phyloP scores from a whole-genome alignment of 371 early-diverging fungal species.

The Umbelopsis sp. region DNA sequence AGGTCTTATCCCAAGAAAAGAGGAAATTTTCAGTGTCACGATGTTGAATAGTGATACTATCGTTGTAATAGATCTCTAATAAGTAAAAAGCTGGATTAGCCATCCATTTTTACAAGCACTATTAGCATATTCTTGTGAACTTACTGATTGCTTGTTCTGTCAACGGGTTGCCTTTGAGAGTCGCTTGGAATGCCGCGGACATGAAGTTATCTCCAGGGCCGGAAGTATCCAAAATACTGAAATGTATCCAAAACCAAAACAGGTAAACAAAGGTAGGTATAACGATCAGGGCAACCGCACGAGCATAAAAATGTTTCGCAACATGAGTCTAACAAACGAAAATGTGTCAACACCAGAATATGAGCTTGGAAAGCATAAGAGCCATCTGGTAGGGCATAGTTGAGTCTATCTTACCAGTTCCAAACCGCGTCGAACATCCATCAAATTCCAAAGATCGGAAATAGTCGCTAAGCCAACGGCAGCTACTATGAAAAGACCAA shows the following conservation, averaged over 20 bases:
- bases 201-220: constrained; percentile 97
- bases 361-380: too few species aligned
- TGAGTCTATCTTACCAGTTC: constrained; percentile 56
- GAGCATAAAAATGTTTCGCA: constrained; percentile 66
- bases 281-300: constrained; percentile 73
- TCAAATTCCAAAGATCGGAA: constrained; percentile 89
- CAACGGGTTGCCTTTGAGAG: constrained; percentile 81
- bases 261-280: constrained; percentile 80
- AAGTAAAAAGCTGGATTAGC: neutral
- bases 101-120: too few species aligned
- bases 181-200: constrained; percentile 88
- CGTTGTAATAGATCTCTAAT: constrained; percentile 77
- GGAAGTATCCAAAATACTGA: constrained; percentile 68
- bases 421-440: constrained; percentile 82
- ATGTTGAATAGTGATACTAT: constrained; percentile 82
- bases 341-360: neutral
- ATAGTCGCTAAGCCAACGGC: constrained; percentile 86
- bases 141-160: constrained; percentile 53
- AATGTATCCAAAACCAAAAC: constrained; percentile 83
- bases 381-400: neutral
- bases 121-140: neutral
- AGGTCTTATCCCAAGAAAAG: constrained; percentile 81
- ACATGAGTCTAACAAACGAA: constrained; percentile 57
- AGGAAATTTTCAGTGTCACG: constrained; percentile 75
- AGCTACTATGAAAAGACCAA: constrained; percentile 88